phyloP scores from a whole-genome alignment of 1,284 basidiomycete species.

The Wallemia ichthyophaga region DNA sequence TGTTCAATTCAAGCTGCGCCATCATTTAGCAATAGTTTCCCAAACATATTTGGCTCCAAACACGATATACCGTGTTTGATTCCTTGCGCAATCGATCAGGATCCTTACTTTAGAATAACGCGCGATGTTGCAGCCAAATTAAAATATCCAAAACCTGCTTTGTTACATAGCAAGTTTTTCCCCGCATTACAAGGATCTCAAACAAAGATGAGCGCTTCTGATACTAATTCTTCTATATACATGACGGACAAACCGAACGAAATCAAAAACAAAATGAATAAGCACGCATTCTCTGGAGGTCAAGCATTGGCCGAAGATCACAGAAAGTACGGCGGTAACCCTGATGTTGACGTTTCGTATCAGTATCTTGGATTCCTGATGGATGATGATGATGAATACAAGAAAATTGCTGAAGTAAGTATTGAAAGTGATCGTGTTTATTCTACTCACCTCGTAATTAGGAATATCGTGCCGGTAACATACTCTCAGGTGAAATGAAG shows the following conservation, averaged over 20 bases:
- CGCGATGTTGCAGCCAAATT: constrained; percentile 78
- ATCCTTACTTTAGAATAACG: constrained; percentile 77
- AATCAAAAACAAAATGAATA: constrained; percentile 96
- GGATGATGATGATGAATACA: constrained; percentile 70
- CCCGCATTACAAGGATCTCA: constrained; percentile 90
- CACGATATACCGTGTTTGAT: constrained; percentile 75
- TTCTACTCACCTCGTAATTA: too few species aligned
- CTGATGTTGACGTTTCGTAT: constrained; percentile 84
- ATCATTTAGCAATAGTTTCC: constrained; percentile 93
- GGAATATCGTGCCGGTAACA: constrained; percentile 66
- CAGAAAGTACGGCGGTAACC: constrained; percentile 54
- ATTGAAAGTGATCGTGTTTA: too few species aligned
- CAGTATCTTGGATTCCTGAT: constrained; percentile 94
- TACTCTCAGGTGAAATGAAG: constrained; percentile 82
- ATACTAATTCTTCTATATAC: constrained; percentile 65
- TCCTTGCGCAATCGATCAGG: constrained; percentile 93
- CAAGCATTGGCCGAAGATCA: constrained; percentile 84
- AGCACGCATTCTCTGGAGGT: constrained; percentile 67
- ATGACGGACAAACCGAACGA: constrained; percentile 80
- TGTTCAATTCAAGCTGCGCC: constrained; percentile 89
- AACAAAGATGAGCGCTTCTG: constrained; percentile 95
- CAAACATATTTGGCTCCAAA: constrained; percentile 70
- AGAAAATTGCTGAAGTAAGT: constrained; percentile 38
- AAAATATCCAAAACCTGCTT: constrained; percentile 77
- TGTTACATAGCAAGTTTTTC: constrained; percentile 92